Conservation (phyloP, 2,329 filamentous ascomycete genomes). For the Mycosphaerelloides madeirae region DNA sequence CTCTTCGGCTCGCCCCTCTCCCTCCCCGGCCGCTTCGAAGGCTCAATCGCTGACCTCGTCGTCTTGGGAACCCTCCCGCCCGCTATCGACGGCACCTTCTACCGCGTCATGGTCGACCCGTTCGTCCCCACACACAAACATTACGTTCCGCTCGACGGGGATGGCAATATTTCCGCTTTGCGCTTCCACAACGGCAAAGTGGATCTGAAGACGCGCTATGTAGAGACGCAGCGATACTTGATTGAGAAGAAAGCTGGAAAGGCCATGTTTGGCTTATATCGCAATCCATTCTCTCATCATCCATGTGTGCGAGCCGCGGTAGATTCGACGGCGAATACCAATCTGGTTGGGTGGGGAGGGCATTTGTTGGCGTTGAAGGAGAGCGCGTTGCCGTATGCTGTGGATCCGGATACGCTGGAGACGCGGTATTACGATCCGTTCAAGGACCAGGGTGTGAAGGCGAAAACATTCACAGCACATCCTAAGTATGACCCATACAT, state of each 20-base stretch:
- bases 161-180: constrained; percentile 42
- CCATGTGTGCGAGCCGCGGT: constrained; percentile 34
- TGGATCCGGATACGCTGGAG: constrained; percentile 39
- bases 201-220: constrained; percentile 41
- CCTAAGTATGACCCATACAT: constrained; percentile 43
- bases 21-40: constrained; percentile 38
- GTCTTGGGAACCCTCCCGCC: constrained; percentile 30
- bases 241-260: constrained; percentile 36
- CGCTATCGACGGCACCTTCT: constrained; percentile 34
- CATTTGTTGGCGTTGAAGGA: constrained; percentile 53
- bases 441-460: constrained; percentile 35
- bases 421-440: constrained; percentile 39
- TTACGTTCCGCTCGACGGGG: constrained; percentile 50
- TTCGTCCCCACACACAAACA: constrained; percentile 51
- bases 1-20: constrained; percentile 20
- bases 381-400: constrained; percentile 36
- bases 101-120: constrained; percentile 51
- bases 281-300: constrained; percentile 53
- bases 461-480: constrained; percentile 42
- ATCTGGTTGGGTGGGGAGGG: constrained; percentile 55
- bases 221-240: constrained; percentile 41
- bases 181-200: constrained; percentile 40
- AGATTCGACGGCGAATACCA: constrained; percentile 56
- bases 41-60: constrained; percentile 33
- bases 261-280: constrained; percentile 51